These are phyloP conservation scores for Paratinospora sagittata DNA, from an alignment of 164 flowering plant genomes.

Conservation along the genomic window DNA sequence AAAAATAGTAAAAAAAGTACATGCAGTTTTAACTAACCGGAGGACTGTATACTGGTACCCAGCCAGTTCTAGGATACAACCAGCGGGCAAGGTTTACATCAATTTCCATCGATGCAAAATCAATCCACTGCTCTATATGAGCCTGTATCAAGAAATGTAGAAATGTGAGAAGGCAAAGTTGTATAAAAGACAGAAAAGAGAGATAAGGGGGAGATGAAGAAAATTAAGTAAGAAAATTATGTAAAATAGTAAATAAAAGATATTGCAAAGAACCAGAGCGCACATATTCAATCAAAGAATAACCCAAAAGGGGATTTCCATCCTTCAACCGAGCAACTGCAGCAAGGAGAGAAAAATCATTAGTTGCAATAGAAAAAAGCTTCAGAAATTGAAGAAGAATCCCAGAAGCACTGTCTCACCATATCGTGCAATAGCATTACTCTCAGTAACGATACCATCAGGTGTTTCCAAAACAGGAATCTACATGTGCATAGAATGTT, in stretches of 20 bases:
- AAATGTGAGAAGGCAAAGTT: background rate
- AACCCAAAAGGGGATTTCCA: no score
- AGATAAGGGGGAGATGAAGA: background rate
- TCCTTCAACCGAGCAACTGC: slow-evolving; percentile 71
- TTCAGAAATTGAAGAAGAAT: background rate
- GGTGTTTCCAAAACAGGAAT: slow-evolving; percentile 76
- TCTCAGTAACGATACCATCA: slow-evolving; percentile 71
- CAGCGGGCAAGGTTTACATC: no score
- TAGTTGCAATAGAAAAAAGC: slow-evolving; percentile 3
- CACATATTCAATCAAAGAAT: no score
- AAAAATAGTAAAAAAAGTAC: background rate
- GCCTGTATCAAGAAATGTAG: slow-evolving; percentile 38
- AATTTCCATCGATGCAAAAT: no score
- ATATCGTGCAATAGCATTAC: slow-evolving; percentile 79
- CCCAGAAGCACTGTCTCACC: slow-evolving; percentile 28
- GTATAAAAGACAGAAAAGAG: background rate
- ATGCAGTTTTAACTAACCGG: background rate
- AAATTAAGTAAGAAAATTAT: no score
- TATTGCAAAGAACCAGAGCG: no score
- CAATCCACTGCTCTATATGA: slow-evolving; percentile 81
- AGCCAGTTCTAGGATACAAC: no score
- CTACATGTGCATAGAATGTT: slow-evolving; percentile 23
- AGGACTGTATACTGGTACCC: background rate
- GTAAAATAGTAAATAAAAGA: background rate
- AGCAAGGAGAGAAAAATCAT: slow-evolving; percentile 8